Percentiles rank a stretch among this genome's conserved stretches.
phyloP scores from a whole-genome alignment of 306 rosid genomes.

The Lotus japonicus region DNA sequence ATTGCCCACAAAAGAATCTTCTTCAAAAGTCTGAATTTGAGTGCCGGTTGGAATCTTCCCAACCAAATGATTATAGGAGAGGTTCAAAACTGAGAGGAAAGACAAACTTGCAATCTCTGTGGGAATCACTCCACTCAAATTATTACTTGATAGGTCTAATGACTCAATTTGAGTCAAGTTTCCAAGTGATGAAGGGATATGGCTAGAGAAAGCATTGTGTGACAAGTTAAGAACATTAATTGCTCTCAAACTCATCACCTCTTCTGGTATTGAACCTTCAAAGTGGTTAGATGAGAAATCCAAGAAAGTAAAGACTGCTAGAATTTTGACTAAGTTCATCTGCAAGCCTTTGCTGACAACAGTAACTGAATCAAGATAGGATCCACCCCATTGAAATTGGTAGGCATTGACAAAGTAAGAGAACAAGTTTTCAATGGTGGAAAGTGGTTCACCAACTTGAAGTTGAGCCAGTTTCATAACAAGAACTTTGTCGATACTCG shows the following conservation, averaged over 20 bases:
- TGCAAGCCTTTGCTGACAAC: too few species aligned
- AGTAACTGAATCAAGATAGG: too few species aligned
- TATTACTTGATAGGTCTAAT: conserved; percentile 16
- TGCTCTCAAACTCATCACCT: not conserved
- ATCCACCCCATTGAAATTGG: too few species aligned
- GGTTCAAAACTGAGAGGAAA: conserved; percentile 1
- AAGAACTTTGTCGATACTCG: too few species aligned
- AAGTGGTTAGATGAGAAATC: conserved; percentile 19
- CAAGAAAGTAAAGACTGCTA: too few species aligned
- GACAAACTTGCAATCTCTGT: not conserved
- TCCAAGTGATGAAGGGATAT: conserved; percentile 11
- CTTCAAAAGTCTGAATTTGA: conserved; percentile 12
- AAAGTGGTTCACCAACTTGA: too few species aligned
- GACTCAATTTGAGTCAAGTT: conserved; percentile 8
- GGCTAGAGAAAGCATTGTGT: conserved; percentile 11
- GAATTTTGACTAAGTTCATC: too few species aligned
- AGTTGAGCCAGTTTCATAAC: too few species aligned
- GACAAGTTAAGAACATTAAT: conserved; percentile 5
- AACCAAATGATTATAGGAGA: conserved; percentile 11
- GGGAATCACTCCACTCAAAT: conserved; percentile 13
- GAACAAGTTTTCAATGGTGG: too few species aligned
- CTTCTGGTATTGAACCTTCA: conserved; percentile 17
- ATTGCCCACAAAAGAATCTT: conserved; percentile 16
- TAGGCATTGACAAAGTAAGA: too few species aligned
- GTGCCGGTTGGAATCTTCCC: conserved; percentile 13